phyloP scores from a whole-genome alignment of 2,329 filamentous ascomycete genomes.

The Ophiostoma fasciatum region DNA sequence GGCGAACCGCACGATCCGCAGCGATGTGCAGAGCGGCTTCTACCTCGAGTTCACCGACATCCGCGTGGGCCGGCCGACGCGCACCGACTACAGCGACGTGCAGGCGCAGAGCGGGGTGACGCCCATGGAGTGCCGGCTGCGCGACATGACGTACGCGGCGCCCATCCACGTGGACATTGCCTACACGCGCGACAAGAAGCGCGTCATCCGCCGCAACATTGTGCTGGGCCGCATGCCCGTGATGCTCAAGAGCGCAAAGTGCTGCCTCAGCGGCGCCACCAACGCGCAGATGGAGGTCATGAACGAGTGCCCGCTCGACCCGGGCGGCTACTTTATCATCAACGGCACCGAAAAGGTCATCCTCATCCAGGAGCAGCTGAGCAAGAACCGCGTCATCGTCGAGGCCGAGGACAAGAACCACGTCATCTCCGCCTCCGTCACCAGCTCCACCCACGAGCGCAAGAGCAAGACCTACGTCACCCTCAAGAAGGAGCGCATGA shows the following conservation, averaged over 20 bases:
- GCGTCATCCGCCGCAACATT: slow-evolving; percentile 60
- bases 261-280: slow-evolving; percentile 67
- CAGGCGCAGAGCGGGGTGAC: slow-evolving; percentile 63
- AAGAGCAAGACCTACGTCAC: slow-evolving; percentile 97
- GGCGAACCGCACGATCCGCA: slow-evolving; percentile 75
- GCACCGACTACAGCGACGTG: slow-evolving; percentile 58
- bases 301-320: slow-evolving; percentile 91
- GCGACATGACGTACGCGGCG: slow-evolving; percentile 96
- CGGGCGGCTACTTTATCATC: slow-evolving; percentile 95
- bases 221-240: slow-evolving; percentile 84
- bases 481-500: slow-evolving; percentile 83
- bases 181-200: slow-evolving; percentile 69
- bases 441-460: slow-evolving; percentile 91
- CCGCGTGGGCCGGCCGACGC: slow-evolving; percentile 66
- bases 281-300: slow-evolving; percentile 81
- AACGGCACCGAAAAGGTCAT: slow-evolving; percentile 98
- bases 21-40: slow-evolving; percentile 85
- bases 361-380: slow-evolving; percentile 92
- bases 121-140: slow-evolving; percentile 88
- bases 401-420: slow-evolving; percentile 86
- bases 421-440: slow-evolving; percentile 88
- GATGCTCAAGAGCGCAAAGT: slow-evolving; percentile 94
- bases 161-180: slow-evolving; percentile 87
- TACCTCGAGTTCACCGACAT: slow-evolving; percentile 91
- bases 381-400: slow-evolving; percentile 97